Conservation (phyloP, 1,139 yeast species). For the Nematodospora anomalae region DNA sequence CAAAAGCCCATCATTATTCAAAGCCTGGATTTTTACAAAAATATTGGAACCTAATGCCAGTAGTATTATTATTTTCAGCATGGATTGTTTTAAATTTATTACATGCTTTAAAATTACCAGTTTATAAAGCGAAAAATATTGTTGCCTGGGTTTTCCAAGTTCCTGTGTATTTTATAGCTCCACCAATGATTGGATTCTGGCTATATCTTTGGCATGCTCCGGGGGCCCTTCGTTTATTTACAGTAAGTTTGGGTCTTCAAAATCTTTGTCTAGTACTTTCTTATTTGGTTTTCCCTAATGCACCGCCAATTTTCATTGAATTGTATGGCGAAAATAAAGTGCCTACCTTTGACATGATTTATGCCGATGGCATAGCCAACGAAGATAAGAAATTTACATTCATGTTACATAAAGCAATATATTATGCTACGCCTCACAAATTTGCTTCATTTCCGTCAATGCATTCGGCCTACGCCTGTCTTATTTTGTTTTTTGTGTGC, state of each 20-base stretch:
- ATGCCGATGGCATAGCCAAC: constrained; percentile 66
- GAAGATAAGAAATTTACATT: constrained; percentile 61
- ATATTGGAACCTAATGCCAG: constrained; percentile 20
- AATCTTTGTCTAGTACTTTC: constrained; percentile 60
- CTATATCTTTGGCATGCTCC: constrained; percentile 64
- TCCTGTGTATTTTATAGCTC: constrained; percentile 56
- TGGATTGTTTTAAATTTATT: constrained; percentile 45
- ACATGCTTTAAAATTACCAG: constrained; percentile 35
- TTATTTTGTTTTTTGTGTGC: constrained; percentile 47
- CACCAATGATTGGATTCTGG: constrained; percentile 61
- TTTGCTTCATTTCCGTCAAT: constrained; percentile 70
- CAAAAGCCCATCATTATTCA: not conserved
- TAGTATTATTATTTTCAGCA: constrained; percentile 27
- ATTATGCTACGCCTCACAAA: constrained; percentile 65
- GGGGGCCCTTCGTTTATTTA: constrained; percentile 53
- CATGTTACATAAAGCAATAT: constrained; percentile 49
- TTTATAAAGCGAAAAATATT: constrained; percentile 42
- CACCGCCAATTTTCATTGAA: constrained; percentile 71
- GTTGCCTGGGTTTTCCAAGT: constrained; percentile 63
- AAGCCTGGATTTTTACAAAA: not conserved
- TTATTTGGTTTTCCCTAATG: constrained; percentile 61
- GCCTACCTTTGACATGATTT: constrained; percentile 59
- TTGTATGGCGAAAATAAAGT: constrained; percentile 53
- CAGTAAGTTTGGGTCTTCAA: constrained; percentile 54
- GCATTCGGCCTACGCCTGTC: constrained; percentile 63